Base-by-base conservation (phyloP, 1,284 basidiomycete genomes). In the Kwoniella shivajii region DNA sequence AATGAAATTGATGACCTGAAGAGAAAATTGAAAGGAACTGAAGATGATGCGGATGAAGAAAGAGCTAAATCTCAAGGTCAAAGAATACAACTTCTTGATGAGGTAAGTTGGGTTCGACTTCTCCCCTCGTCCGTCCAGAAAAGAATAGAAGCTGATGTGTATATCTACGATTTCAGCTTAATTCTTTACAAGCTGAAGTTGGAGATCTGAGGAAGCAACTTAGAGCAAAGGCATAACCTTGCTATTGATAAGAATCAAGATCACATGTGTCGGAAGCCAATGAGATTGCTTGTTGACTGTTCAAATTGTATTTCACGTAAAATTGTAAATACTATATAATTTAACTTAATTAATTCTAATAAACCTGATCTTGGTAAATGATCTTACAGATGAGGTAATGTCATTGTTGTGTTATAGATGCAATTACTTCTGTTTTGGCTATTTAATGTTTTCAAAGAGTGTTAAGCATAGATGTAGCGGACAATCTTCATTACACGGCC, bases 151-250 rank as follows among this genome's bases (percentile, higher is more conserved):
- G n/a, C n/a, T 34, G 33, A 34, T 34, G 16, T 34, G 7, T 16
- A 34, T 9, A 34, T 34, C 33, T 16, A 7, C 16, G 42, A 2
- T 27, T 41, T 31, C 36, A 73, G 68, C 64, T 78, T 44, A 78
- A 78, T 65, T 71, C 71, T 36, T 59, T 78, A 2, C 78, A 79
- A 53, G 73, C 71, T 26, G 77, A 79, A 60, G 73, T 76, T 6
- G 70, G 60, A 2, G 64, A 68, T 43, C 58, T 79, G 31, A 48
- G 78, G 9, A 65, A 67, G 36, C 74, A 76, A 64, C 62, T 76
- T 9, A 58, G 75, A 45, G 42, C 60, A 10, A 61, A 43, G 31
- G 47, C 38, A 29, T 61, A 57, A 34, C 33, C 18, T 24, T 33
- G n/a, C n/a, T n/a, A n/a, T n/a, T n/a, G n/a, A n/a, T n/a, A n/a